These are phyloP conservation scores for Scleromitrula shiraiana DNA, from an alignment of 2,329 filamentous ascomycete species.

Conservation along the genomic window DNA sequence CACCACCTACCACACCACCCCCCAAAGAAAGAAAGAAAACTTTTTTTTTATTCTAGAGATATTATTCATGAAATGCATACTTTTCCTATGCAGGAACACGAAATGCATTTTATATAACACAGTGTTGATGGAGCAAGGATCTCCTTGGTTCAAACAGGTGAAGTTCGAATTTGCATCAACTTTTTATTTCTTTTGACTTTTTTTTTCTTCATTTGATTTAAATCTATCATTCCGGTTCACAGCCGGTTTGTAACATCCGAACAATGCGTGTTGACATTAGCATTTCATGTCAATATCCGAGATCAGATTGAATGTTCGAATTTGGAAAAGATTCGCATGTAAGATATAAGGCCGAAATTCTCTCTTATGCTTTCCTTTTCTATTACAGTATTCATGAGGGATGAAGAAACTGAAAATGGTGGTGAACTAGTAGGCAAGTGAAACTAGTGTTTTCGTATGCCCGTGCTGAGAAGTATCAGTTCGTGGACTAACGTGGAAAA, in stretches of 20 bases:
- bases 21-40: too few species aligned
- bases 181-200: neutral
- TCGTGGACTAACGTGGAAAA: neutral
- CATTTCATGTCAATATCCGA: neutral
- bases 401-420: neutral
- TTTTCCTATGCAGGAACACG: neutral
- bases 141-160: neutral
- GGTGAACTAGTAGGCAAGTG: neutral
- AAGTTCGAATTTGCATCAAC: neutral
- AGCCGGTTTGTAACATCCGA: too few species aligned
- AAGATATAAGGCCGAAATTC: too few species aligned
- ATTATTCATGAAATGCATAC: neutral
- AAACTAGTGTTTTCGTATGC: neutral
- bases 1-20: too few species aligned
- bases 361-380: neutral
- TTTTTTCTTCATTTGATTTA: too few species aligned
- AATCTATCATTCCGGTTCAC: too few species aligned
- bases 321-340: too few species aligned
- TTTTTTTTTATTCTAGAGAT: constrained; percentile 2
- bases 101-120: neutral
- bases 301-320: neutral
- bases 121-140: neutral
- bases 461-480: neutral
- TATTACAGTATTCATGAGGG: neutral
- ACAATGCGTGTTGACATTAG: neutral